These are phyloP conservation scores for Microsporum ferrugineum DNA, from an alignment of 2,329 filamentous ascomycete species.

Conservation along the genomic window DNA sequence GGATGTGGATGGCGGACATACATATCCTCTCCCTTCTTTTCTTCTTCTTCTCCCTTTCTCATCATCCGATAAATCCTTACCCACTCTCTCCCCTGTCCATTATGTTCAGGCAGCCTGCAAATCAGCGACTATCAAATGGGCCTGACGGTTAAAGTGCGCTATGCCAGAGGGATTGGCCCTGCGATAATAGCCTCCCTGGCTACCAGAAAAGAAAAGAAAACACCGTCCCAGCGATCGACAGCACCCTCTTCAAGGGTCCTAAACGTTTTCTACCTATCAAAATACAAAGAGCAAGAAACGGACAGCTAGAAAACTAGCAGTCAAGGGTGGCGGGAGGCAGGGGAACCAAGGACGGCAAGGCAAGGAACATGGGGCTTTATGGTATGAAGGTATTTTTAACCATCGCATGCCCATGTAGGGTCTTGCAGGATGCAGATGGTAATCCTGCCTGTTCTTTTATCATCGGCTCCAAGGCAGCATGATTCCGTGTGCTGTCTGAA, in stretches of 20 bases:
- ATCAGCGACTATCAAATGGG: neutral
- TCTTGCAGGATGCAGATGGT: neutral
- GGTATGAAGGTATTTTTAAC: neutral
- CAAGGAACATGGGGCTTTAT: neutral
- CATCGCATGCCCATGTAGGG: neutral
- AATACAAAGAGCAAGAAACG: slow-evolving; percentile 1
- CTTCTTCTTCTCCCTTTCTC: neutral
- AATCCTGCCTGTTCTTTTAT: neutral
- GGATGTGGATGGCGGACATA: neutral
- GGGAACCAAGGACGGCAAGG: neutral
- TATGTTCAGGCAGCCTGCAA: neutral
- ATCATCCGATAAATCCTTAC: neutral
- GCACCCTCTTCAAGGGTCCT: neutral
- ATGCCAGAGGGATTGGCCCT: neutral
- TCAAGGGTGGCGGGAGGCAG: neutral
- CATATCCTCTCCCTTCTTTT: neutral
- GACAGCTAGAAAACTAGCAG: neutral
- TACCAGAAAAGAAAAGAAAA: neutral
- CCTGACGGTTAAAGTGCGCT: neutral
- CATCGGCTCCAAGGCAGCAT: neutral
- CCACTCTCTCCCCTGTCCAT: neutral
- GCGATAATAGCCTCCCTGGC: neutral
- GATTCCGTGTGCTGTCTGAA: neutral
- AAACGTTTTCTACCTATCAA: neutral
- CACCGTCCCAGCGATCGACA: neutral